Conservation (phyloP, 768 basidiomycete species). For the Boletus pseudopeckii region DNA sequence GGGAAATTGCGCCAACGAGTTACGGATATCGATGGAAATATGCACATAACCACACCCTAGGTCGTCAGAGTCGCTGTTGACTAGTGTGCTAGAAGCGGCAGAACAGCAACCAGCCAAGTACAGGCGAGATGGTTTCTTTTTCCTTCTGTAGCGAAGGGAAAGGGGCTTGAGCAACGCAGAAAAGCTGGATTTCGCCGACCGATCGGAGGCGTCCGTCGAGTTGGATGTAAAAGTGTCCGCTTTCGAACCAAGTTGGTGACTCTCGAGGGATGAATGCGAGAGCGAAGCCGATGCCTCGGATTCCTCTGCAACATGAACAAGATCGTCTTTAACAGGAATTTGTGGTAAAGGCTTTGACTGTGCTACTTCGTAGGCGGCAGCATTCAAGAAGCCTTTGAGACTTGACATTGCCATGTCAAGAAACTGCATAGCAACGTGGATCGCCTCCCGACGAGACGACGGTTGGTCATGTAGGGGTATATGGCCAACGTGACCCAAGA, state of each 20-base stretch:
- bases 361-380: slow-evolving; percentile 28
- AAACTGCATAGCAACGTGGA: slow-evolving; percentile 20
- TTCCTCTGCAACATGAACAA: not conserved
- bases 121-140: slow-evolving; percentile 6
- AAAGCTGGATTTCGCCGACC: slow-evolving; percentile 9
- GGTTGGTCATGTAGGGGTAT: slow-evolving; percentile 3
- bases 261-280: slow-evolving; percentile 6
- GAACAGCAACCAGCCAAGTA: slow-evolving; percentile 3
- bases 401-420: slow-evolving; percentile 32
- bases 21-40: slow-evolving; percentile 24
- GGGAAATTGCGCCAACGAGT: slow-evolving; percentile 30
- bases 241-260: not conserved
- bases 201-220: slow-evolving; percentile 1
- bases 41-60: slow-evolving; percentile 19
- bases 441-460: slow-evolving; percentile 8
- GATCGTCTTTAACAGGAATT: slow-evolving; percentile 12
- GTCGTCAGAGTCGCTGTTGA: slow-evolving; percentile 15
- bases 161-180: slow-evolving; percentile 18
- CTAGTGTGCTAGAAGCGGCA: slow-evolving; percentile 20
- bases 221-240: not conserved
- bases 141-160: slow-evolving; percentile 8
- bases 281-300: not conserved
- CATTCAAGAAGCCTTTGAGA: slow-evolving; percentile 31
- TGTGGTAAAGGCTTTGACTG: slow-evolving; percentile 28
- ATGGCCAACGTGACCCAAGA: slow-evolving; percentile 19